A percentile compares a stretch with the other conserved stretches of the same genome.
Evolutionary conservation across 2,329 filamentous ascomycete species (phyloP).

Genomic region (Xylaria multiplex): DNA sequence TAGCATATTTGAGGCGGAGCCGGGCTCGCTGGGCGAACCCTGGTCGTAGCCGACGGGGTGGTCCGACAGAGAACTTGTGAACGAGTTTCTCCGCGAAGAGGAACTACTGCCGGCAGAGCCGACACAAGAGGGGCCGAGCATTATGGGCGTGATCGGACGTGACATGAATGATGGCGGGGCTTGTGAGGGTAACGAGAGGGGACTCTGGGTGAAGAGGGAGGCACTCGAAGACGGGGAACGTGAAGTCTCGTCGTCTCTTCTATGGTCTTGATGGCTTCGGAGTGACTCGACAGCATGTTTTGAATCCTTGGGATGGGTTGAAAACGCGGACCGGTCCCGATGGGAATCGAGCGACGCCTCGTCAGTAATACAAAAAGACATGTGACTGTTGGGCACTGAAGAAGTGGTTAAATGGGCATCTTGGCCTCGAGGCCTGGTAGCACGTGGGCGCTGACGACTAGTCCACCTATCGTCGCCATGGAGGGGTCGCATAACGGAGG

Average conservation of each 20-base stretch:
- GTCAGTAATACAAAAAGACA: constrained; percentile 64
- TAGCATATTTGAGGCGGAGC: constrained; percentile 56
- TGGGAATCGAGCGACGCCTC: constrained; percentile 59
- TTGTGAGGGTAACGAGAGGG: constrained; percentile 46
- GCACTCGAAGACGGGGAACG: constrained; percentile 48
- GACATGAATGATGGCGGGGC: constrained; percentile 51
- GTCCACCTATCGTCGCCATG: constrained; percentile 56
- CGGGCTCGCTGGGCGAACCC: constrained; percentile 57
- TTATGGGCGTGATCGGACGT: constrained; percentile 58
- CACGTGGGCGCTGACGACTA: constrained; percentile 54
- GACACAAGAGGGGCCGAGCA: constrained; percentile 54
- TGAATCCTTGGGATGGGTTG: constrained; percentile 48
- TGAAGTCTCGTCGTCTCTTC: constrained; percentile 34
- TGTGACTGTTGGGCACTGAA: constrained; percentile 54
- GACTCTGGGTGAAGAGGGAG: constrained; percentile 49
- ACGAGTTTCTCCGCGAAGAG: constrained; percentile 61
- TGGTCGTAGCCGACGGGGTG: constrained; percentile 56
- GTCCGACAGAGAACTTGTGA: constrained; percentile 60
- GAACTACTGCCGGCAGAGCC: constrained; percentile 59
- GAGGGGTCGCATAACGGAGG: constrained; percentile 56
- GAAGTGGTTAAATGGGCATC: constrained; percentile 42
- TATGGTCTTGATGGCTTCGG: constrained; percentile 42
- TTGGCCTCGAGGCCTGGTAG: constrained; percentile 51
- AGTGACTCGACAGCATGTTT: constrained; percentile 43
- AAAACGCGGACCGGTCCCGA: constrained; percentile 48